A percentile compares a stretch with the other conserved stretches of the same genome.
phyloP scores from a whole-genome alignment of 2,329 filamentous ascomycete species.

The Nemania bipapillata region DNA sequence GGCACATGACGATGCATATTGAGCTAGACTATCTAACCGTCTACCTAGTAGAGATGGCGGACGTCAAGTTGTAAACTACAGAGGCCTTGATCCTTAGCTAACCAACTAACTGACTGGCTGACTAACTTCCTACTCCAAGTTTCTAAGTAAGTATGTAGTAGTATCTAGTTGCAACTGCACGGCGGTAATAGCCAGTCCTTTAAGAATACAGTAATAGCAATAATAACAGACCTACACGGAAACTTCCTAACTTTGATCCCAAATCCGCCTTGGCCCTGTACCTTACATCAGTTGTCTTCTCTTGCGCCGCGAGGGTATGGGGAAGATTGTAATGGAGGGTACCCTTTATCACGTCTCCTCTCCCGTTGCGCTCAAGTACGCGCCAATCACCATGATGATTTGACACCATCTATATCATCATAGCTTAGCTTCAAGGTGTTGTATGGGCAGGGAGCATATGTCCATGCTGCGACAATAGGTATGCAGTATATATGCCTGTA shows the following conservation, averaged over 20 bases:
- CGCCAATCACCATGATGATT: conserved; percentile 28
- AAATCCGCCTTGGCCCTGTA: conserved; percentile 46
- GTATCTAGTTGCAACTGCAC: not conserved
- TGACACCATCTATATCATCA: conserved; percentile 21
- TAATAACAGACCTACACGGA: conserved; percentile 4
- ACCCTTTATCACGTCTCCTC: conserved; percentile 43
- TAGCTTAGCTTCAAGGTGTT: conserved; percentile 25
- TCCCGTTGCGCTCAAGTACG: conserved; percentile 18
- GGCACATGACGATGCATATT: not conserved
- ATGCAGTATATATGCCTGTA: too few species aligned
- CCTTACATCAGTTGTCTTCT: conserved; percentile 50
- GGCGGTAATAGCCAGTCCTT: conserved; percentile 7
- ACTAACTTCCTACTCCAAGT: conserved; percentile 9
- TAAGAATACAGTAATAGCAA: too few species aligned
- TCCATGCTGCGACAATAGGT: conserved; percentile 12
- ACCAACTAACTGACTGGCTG: too few species aligned
- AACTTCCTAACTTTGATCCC: conserved; percentile 22
- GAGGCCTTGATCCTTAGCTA: not conserved
- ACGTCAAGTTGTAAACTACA: not conserved
- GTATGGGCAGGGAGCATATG: conserved; percentile 15
- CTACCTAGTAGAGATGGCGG: not conserved
- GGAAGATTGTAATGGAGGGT: conserved; percentile 45
- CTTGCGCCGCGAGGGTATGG: conserved; percentile 44
- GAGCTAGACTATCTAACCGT: conserved; percentile 6
- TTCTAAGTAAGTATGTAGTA: too few species aligned